phyloP scores from a whole-genome alignment of 2,329 filamentous ascomycete genomes.

The Fonsecaea multimorphosa region DNA sequence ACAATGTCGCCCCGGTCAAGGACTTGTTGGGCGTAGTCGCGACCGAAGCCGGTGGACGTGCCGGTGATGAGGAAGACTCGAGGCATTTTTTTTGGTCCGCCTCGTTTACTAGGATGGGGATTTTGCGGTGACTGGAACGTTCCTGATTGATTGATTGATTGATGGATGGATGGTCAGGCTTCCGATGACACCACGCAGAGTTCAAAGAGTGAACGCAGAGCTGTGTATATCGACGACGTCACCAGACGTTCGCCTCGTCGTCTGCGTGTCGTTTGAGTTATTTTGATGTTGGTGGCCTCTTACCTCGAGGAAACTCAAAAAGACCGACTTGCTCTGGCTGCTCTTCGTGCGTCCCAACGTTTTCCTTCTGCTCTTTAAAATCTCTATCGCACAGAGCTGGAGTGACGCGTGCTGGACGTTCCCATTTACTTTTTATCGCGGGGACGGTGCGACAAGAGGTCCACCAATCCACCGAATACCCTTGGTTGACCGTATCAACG shows the following conservation, averaged over 20 bases:
- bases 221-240: not conserved
- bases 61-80: conserved; percentile 50
- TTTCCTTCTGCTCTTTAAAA: not conserved
- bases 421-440: not conserved
- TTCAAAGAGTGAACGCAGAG: not conserved
- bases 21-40: conserved; percentile 48
- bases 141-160: not conserved
- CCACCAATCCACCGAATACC: not conserved
- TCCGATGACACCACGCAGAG: not conserved
- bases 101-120: not conserved
- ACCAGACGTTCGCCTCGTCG: not conserved
- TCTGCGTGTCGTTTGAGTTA: not conserved
- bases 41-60: conserved; percentile 54
- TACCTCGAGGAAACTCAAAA: not conserved
- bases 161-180: not conserved
- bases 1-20: conserved; percentile 49
- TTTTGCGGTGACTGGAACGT: not conserved
- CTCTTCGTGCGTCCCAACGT: too few species aligned
- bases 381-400: not conserved
- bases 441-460: not conserved
- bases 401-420: not conserved
- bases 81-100: conserved; percentile 16
- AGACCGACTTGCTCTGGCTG: too few species aligned
- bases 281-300: not conserved
- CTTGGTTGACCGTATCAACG: not conserved